Evolutionary conservation across 2,329 filamentous ascomycete genomes (phyloP).

Genomic region (Neurospora sp.): DNA sequence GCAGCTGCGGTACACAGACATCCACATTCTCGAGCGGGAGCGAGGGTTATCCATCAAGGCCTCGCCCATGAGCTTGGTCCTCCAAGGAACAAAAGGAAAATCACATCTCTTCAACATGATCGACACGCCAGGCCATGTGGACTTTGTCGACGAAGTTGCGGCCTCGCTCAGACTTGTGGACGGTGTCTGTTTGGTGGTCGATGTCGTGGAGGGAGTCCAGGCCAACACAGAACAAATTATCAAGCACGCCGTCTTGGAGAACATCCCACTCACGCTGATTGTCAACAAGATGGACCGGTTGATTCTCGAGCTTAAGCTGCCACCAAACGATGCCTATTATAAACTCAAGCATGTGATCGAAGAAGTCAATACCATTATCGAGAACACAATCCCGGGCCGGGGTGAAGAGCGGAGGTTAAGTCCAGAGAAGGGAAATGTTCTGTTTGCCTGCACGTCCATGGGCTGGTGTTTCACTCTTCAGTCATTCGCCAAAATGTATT

Average conservation of each 20-base stretch:
- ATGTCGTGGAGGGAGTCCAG: constrained; percentile 98
- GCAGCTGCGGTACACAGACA: constrained; percentile 89
- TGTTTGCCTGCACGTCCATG: constrained; percentile 88
- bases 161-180: constrained; percentile 79
- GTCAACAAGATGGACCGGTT: constrained; percentile 97
- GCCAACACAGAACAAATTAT: constrained; percentile 96
- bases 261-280: constrained; percentile 78
- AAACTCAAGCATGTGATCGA: constrained; percentile 98
- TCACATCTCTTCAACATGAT: constrained; percentile 91
- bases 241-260: constrained; percentile 85
- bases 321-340: constrained; percentile 93
- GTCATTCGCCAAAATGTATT: constrained; percentile 95
- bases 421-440: constrained; percentile 95
- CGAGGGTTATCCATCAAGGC: constrained; percentile 86
- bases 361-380: constrained; percentile 93
- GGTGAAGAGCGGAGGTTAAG: constrained; percentile 75
- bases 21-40: constrained; percentile 80
- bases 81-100: constrained; percentile 83
- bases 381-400: constrained; percentile 71
- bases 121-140: constrained; percentile 94
- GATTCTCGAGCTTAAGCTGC: constrained; percentile 87
- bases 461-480: constrained; percentile 93
- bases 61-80: constrained; percentile 84
- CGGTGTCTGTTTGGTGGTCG: constrained; percentile 85
- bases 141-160: constrained; percentile 96